Base-by-base conservation (phyloP, 2,329 filamentous ascomycete species). In the Monascus ruber region DNA sequence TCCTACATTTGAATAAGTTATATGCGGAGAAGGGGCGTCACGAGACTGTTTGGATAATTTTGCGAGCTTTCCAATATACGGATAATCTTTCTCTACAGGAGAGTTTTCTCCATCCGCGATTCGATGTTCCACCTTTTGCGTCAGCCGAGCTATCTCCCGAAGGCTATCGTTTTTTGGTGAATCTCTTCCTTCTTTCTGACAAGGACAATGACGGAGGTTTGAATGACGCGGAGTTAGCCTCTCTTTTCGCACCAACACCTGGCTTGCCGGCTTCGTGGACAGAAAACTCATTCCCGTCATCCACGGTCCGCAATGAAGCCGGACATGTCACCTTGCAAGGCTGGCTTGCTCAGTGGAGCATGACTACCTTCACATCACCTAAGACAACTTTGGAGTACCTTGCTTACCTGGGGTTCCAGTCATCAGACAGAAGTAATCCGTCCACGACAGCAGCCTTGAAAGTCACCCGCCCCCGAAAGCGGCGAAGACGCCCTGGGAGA, bases 341-440 rank as follows among this genome's bases (percentile, higher is more conserved):
- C 2, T 98, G 91, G 91, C 76, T 98, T 31, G 91, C 91, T 4
- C 91, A 98, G 54, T 98, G 91, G 91, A 95, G 88, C 59, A 98
- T 98, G 91, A 98, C 91, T 0, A 98, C 91, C 0, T 98, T 96
- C 53, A 79, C 93, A 43, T 88, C 93, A 41, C 89, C 91, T 8
- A 93, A 91, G 58, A 95, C 86, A 0, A 96, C 91, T 0, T 73
- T 98, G 4, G 88, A 93, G 51, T 98, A 98, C 59, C 77, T 98
- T 2, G 91, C 91, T 3, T 95, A 95, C 57, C 79, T 98, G 2
- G 91, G 91, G 1, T 98, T 95, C 54, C 91, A 96, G 57, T 81
- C 85, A 2, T 70, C 77, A 2, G 83, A 83, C 50, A 65, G 69
- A 41, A 70, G 75, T n/a, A 83, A 82, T 42, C 81, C 83, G 31